Conservation (phyloP, 1,139 yeast species). For the Candida neerlandica region DNA sequence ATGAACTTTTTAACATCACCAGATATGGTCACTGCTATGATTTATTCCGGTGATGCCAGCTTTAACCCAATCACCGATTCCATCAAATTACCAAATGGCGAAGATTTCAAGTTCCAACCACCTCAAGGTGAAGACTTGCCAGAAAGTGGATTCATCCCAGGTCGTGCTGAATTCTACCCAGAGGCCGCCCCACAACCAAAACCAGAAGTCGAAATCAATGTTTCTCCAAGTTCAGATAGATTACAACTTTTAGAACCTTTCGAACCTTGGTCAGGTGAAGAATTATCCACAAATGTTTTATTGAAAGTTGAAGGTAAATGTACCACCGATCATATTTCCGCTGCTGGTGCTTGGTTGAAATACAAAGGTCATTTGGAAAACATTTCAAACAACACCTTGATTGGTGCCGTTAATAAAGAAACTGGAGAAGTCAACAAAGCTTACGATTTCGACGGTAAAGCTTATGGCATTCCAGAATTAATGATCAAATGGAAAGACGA, state of each 20-base stretch:
- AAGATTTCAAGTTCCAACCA: conserved; percentile 69
- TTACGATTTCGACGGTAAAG: conserved; percentile 80
- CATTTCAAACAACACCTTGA: conserved; percentile 90
- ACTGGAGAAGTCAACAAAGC: conserved; percentile 94
- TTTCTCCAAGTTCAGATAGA: conserved; percentile 71
- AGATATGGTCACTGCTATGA: conserved; percentile 95
- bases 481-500: conserved; percentile 95
- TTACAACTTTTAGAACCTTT: conserved; percentile 89
- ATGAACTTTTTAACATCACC: conserved; percentile 97
- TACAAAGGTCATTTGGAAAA: conserved; percentile 97
- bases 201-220: conserved; percentile 68
- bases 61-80: conserved; percentile 87
- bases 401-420: conserved; percentile 96
- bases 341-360: conserved; percentile 99
- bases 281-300: conserved; percentile 71
- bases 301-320: conserved; percentile 96
- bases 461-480: conserved; percentile 85
- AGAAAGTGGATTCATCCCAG: conserved; percentile 72
- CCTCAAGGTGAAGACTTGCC: conserved; percentile 90
- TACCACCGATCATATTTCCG: conserved; percentile 97
- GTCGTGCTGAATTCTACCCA: conserved; percentile 85
- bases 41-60: conserved; percentile 84
- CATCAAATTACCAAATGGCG: conserved; percentile 65
- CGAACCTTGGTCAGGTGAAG: conserved; percentile 81
- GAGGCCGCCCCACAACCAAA: conserved; percentile 74